phyloP scores from a whole-genome alignment of 768 basidiomycete genomes.

The Russula virescens region DNA sequence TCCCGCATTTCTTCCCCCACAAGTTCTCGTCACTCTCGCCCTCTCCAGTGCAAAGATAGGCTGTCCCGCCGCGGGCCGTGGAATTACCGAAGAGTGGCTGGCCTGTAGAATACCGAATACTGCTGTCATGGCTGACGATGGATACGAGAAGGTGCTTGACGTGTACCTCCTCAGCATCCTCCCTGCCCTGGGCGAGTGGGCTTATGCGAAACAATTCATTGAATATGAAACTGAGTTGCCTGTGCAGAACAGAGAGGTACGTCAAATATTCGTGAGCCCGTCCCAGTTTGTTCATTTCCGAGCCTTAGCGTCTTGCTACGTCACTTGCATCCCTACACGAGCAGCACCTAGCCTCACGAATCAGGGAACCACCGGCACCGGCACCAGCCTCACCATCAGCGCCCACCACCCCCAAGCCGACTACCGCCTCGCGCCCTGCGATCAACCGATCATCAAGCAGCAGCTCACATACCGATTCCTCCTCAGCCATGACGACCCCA shows the following conservation, averaged over 20 bases:
- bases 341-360: constrained; percentile 13
- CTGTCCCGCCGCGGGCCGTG: constrained; percentile 52
- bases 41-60: constrained; percentile 65
- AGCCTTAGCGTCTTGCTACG: constrained; percentile 7
- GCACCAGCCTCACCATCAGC: background rate
- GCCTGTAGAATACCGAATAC: constrained; percentile 43
- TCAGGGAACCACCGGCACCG: background rate
- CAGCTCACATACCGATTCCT: background rate
- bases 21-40: constrained; percentile 63
- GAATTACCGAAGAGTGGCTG: constrained; percentile 76
- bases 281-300: constrained; percentile 8
- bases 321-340: constrained; percentile 15
- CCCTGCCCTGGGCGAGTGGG: constrained; percentile 72
- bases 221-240: constrained; percentile 64
- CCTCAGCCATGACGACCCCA: constrained; percentile 13
- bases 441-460: background rate
- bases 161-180: constrained; percentile 70
- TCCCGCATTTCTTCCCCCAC: constrained; percentile 59
- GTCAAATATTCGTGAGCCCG: constrained; percentile 4
- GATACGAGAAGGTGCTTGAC: constrained; percentile 71
- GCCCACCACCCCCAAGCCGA: background rate
- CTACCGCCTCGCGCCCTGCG: background rate
- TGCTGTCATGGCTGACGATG: constrained; percentile 36
- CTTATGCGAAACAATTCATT: constrained; percentile 71
- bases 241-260: constrained; percentile 46